Base-by-base conservation (phyloP, 352 stramenopile species). In the Pythium dissotocum region DNA sequence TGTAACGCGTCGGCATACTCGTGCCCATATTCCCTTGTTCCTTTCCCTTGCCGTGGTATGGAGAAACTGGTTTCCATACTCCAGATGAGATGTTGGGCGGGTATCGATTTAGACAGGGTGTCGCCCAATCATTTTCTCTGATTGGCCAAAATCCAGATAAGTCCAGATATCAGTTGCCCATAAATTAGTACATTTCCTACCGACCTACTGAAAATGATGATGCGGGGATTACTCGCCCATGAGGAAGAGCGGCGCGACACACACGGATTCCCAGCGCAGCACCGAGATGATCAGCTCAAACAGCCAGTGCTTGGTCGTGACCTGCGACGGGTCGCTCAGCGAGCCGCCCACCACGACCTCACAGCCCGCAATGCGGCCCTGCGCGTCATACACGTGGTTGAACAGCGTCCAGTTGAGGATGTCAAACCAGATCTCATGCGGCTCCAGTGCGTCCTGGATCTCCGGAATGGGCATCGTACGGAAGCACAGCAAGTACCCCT, bases 241-340 rank as follows among this genome's bases (percentile, higher is more conserved):
- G 42, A 70, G 58, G 48, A 70, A 74, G 16, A 74, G 63, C 49
- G 68, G 68, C 44, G 61, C 63, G 44, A 75, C 69, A 53, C 69
- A 70, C 30, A 58, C 56, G 4, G 26, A 26, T 55, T 91, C 83
- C 80, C 80, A 91, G 24, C 78, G 76, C 64, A 91, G 36, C 13
- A 89, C 80, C 24, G 77, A 86, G 49, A 85, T 71, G 53, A 87
- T 82, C 58, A 91, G 71, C 71, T 91, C 83, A 28, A 89, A 85
- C 9, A 91, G 69, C 83, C 83, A 89, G 65, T 88, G 76, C 54
- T 82, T 76, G 53, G 76, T 77, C 18, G 78, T 75, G 58, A 86
- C 55, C 61, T 83, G 79, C 63, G 83, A 77, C 46, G 74, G 71
- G 49, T 88, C 76, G 32, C 61, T 66, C 16, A 91, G 78, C 13